phyloP scores from a whole-genome alignment of 345 rosid species.

The Populus pruinosa region DNA sequence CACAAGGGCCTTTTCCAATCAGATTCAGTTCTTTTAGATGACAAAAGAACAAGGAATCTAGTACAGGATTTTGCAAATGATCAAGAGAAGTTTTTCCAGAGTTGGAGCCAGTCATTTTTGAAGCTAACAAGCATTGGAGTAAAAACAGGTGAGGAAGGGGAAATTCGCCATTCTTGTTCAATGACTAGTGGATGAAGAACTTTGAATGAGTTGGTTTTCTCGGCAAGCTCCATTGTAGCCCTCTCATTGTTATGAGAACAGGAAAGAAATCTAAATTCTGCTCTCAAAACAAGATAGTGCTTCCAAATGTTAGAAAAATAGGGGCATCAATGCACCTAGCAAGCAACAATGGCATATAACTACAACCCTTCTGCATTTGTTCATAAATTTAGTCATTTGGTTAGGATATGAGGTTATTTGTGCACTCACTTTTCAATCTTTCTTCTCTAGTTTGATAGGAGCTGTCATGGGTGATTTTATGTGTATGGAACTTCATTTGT shows the following conservation, averaged over 20 bases:
- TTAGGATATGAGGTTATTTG: too few relatives aligned
- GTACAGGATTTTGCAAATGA: slow-evolving; percentile 55
- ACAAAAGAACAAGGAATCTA: slow-evolving; percentile 46
- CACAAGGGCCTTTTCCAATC: slow-evolving; percentile 72
- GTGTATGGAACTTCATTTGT: too few relatives aligned
- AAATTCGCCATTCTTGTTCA: slow-evolving; percentile 67
- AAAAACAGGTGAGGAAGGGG: slow-evolving; percentile 63
- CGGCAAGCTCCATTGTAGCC: not conserved
- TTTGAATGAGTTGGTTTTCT: not conserved
- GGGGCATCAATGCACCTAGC: too few relatives aligned
- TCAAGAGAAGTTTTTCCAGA: slow-evolving; percentile 47
- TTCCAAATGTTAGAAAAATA: too few relatives aligned
- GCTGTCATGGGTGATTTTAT: too few relatives aligned
- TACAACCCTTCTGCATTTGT: too few relatives aligned
- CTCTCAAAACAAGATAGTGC: not conserved
- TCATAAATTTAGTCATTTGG: too few relatives aligned
- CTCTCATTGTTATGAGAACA: not conserved
- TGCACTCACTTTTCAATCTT: too few relatives aligned
- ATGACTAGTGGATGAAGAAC: slow-evolving; percentile 12
- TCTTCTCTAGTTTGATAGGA: too few relatives aligned
- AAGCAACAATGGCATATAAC: too few relatives aligned
- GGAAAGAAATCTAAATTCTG: not conserved
- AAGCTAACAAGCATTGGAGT: slow-evolving; percentile 68
- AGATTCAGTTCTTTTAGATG: slow-evolving; percentile 57
- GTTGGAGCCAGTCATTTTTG: slow-evolving; percentile 67